Evolutionary conservation across 257 asterid genomes (phyloP), one percentile per base, ranked within the genome.

Genomic region (Salvia splendens): DNA sequence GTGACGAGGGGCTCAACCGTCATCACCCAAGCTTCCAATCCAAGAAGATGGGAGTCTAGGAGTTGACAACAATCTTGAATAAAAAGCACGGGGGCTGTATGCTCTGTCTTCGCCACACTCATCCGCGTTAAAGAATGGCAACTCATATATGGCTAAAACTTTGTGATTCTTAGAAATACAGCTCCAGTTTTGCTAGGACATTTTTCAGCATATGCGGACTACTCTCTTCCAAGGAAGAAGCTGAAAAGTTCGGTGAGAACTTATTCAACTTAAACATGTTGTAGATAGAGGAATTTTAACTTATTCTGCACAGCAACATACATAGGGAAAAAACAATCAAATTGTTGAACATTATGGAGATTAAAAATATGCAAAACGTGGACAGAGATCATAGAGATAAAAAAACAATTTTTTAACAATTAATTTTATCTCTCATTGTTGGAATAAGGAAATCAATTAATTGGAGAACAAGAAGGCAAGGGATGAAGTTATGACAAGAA

Each of bases 1-100:
- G 17, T 36, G 32, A 47, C 49, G 52, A 36, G 30, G n/a, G n/a
- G 68, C 61, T 83, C 80, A 85, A 77, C 85, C 82, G 46, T 85
- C 84, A 1, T 78, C 81, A 45, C 75, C 64, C 33, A 67, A 64
- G 62, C 32, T 52, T 49, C 67, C 65, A 40, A 62, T 51, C 48
- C 67, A 73, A 50, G 64, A 42, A 43, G 68, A 70, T 41, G 55
- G 65, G 64, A 65, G 15, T 17, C 58, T 57, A 55, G 49, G 41
- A 70, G 60, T 12, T 2, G 69, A 51, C 53, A 48, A 46, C 70
- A 58, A 72, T 69, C 80, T 52, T 32, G 52, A 63, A 65, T 20
- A 38, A 49, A 36, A 57, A 49, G 60, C 17, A 59, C 8, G 46
- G 28, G 59, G 45, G 24, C 47, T 38, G 58, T 50, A 53, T 46